These are phyloP conservation scores for Blastobotrys malaysiensis DNA, from an alignment of 1,139 yeast species.

Conservation along the genomic window DNA sequence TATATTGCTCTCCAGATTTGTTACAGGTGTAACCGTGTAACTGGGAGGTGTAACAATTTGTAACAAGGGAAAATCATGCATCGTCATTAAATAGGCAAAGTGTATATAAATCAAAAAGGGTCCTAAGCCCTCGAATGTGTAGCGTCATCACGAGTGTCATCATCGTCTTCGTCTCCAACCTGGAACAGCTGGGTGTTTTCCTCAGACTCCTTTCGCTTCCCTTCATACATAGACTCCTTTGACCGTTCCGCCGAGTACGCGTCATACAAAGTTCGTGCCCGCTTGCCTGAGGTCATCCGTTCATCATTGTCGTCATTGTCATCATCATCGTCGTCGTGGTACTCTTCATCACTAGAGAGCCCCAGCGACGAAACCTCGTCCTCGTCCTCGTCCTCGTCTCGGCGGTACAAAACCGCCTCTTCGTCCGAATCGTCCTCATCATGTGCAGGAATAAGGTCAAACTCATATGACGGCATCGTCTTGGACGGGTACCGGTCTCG, in stretches of 20 bases:
- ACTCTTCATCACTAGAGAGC: conserved; percentile 8
- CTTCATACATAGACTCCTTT: not conserved
- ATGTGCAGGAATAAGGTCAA: conserved; percentile 27
- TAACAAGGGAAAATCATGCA: not conserved
- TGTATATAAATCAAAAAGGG: not conserved
- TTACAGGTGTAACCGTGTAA: too few species aligned
- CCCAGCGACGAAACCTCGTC: conserved; percentile 9
- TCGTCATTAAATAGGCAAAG: not conserved
- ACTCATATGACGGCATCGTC: conserved; percentile 25
- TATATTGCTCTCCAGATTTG: too few species aligned
- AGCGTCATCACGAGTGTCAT: not conserved
- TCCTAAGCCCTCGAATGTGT: not conserved
- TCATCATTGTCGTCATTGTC: conserved; percentile 14
- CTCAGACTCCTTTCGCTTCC: not conserved
- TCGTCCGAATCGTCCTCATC: conserved; percentile 19
- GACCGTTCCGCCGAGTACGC: conserved; percentile 1
- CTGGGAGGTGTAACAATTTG: too few species aligned
- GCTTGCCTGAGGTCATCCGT: conserved; percentile 17
- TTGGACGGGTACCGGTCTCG: conserved; percentile 11
- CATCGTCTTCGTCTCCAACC: not conserved
- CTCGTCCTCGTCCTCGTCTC: conserved; percentile 15
- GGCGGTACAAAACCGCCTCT: conserved; percentile 13
- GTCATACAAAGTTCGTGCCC: conserved; percentile 22
- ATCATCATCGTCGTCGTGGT: conserved; percentile 15
- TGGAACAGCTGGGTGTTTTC: not conserved